A percentile compares a stretch with the other conserved stretches of the same genome.
These are phyloP conservation scores for Teratosphaeria viscida DNA, from an alignment of 2,329 filamentous ascomycete genomes.

Conservation along the genomic window DNA sequence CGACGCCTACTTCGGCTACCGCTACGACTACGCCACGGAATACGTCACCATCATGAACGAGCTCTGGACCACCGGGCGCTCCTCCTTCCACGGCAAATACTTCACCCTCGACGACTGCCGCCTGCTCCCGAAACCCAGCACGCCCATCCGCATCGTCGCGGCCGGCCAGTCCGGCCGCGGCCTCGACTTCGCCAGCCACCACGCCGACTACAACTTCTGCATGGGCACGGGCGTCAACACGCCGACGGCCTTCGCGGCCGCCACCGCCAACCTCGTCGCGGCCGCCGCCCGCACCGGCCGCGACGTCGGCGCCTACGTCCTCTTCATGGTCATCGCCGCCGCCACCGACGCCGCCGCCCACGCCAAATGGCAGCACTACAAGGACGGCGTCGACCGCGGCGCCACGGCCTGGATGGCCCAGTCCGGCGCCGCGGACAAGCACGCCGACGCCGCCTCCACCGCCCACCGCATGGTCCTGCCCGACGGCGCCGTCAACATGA, in stretches of 20 bases:
- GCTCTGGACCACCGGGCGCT: conserved; percentile 4
- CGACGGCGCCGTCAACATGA: conserved; percentile 9
- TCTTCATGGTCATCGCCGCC: conserved; percentile 8
- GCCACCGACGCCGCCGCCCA: conserved; percentile 6
- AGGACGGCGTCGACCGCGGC: conserved; percentile 7
- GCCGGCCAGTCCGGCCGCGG: conserved; percentile 7
- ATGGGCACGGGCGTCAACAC: conserved; percentile 7
- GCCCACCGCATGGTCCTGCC: conserved; percentile 2
- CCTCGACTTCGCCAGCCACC: conserved; percentile 6
- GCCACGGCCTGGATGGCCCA: conserved; percentile 8
- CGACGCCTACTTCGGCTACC: conserved; percentile 7
- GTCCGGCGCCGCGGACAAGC: conserved; percentile 4
- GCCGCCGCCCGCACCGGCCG: conserved; percentile 3
- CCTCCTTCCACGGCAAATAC: conserved; percentile 8
- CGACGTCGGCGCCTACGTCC: conserved; percentile 8
- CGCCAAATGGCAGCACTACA: conserved; percentile 7
- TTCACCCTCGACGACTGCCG: conserved; percentile 9
- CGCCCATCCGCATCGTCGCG: conserved; percentile 5
- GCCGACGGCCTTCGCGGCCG: conserved; percentile 4
- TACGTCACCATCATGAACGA: conserved; percentile 9
- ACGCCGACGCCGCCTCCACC: conserved; percentile 6
- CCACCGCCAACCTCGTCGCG: conserved; percentile 2
- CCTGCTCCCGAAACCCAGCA: conserved; percentile 4
- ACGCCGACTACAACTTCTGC: conserved; percentile 8
- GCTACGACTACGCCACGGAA: conserved; percentile 9